Conservation (phyloP, 257 asterid genomes). For the Capsicum baccatum region DNA sequence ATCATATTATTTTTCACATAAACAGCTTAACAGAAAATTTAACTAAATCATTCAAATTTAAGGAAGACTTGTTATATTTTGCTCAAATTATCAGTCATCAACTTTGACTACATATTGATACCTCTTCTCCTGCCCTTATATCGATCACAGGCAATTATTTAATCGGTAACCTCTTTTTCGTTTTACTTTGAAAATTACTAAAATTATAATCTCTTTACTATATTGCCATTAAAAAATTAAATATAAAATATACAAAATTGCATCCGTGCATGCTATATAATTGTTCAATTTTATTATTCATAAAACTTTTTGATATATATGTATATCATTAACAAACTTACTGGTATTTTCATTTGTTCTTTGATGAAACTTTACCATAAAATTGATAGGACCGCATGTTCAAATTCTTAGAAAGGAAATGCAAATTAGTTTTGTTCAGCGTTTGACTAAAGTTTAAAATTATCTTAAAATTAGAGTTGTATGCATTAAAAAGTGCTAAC, state of each 20-base stretch:
- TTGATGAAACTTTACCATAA: no score
- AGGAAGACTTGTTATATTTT: not conserved
- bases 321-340: no score
- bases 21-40: not conserved
- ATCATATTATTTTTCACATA: not conserved
- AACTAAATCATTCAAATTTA: not conserved
- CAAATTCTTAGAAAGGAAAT: not conserved
- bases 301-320: no score
- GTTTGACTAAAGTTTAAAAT: not conserved
- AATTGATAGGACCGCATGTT: not conserved
- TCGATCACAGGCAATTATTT: not conserved
- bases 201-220: not conserved
- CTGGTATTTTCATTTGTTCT: no score
- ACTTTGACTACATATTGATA: not conserved
- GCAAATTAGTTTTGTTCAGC: not conserved
- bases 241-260: not conserved
- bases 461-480: not conserved
- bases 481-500: no score
- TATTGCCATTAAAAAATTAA: not conserved
- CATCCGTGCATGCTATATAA: not conserved
- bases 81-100: not conserved
- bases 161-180: not conserved
- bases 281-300: not conserved
- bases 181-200: not conserved
- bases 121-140: not conserved